Evolutionary conservation across 768 basidiomycete genomes (phyloP), one percentile per base, ranked within the genome.

Genomic region (Agaricus subrufescens): DNA sequence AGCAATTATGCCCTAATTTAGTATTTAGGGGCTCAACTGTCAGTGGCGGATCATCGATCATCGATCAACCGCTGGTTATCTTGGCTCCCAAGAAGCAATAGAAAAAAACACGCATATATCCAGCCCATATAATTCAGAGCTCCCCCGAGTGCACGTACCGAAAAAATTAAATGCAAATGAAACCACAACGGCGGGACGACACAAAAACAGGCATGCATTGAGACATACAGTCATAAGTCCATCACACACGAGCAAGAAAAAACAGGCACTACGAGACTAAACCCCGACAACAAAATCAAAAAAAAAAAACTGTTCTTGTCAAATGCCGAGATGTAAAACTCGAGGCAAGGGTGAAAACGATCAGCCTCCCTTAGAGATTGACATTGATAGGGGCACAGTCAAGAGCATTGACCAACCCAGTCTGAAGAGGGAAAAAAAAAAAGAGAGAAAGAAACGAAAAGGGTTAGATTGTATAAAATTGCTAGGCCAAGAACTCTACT

Each of bases 201-300:
- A 1, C 19, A 19, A 19, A 19, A 19, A 19, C 19, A 19, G 19
- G 19, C 19, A 19, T 56, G 29, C 29, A 56, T 42, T 50, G 48
- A 56, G 45, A 31, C 26, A 51, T 67, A 70, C 1, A 52, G 25
- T 9, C 29, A 19, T 7, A 5, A 58, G 34, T 53, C 42, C 52
- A 25, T 23, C 19, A 26, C 9, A 25, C 27, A 19, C 34, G 45
- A 38, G 29, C 57, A 46, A 47, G 31, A 46, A 55, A 50, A 54
- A 34, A 47, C 14, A 14, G 30, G 38, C 25, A 25, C 27, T 31
- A 19, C 38, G 31, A 51, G 10, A 59, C 14, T 30, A 44, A 19
- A 19, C 19, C 19, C 47, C 45, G 19, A 26, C 3, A 12, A 4
- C n/a, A 34, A 34, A 34, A 34, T 11, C 11, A 34, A 11, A 19